Percentiles rank a stretch among this genome's conserved stretches.
These are phyloP conservation scores for Crithidia sp. DNA, from an alignment of 208 protist genomes.

Conservation along the genomic window DNA sequence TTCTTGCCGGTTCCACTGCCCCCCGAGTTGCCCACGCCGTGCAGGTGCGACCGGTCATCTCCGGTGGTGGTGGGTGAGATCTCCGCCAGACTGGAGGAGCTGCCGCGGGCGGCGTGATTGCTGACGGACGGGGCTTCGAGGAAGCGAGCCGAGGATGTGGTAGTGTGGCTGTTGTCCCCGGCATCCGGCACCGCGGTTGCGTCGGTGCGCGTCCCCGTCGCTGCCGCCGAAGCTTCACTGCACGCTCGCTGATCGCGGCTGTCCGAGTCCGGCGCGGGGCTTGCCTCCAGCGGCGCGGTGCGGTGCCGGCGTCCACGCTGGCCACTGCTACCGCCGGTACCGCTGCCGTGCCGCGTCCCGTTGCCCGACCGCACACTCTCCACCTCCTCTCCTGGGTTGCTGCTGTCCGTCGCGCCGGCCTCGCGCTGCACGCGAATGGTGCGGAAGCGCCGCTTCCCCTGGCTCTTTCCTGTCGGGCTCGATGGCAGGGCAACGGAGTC, in stretches of 20 bases:
- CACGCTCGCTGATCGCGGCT: too few relatives aligned
- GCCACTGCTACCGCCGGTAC: neutral
- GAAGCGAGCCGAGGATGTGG: neutral
- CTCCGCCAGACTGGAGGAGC: neutral
- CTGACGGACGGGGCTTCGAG: constrained; percentile 11
- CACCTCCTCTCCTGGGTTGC: constrained; percentile 1
- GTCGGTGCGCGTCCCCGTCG: neutral
- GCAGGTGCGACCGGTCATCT: neutral
- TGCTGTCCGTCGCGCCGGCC: neutral
- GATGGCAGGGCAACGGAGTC: neutral
- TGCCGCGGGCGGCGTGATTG: neutral
- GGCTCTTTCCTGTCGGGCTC: constrained; percentile 1
- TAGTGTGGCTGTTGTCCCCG: neutral
- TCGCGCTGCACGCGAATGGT: neutral
- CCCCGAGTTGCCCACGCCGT: neutral
- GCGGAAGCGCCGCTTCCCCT: constrained; percentile 10
- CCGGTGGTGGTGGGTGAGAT: constrained; percentile 5
- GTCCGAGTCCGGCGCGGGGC: constrained; percentile 9
- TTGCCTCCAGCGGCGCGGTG: constrained; percentile 18
- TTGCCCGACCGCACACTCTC: neutral
- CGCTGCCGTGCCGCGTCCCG: neutral
- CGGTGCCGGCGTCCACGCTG: neutral
- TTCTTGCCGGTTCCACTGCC: neutral
- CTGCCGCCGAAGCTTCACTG: too few relatives aligned
- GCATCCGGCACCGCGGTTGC: neutral